A percentile compares a stretch with the other conserved stretches of the same genome.
Evolutionary conservation across 306 rosid genomes (phyloP).

Genomic region (Delonix regia): DNA sequence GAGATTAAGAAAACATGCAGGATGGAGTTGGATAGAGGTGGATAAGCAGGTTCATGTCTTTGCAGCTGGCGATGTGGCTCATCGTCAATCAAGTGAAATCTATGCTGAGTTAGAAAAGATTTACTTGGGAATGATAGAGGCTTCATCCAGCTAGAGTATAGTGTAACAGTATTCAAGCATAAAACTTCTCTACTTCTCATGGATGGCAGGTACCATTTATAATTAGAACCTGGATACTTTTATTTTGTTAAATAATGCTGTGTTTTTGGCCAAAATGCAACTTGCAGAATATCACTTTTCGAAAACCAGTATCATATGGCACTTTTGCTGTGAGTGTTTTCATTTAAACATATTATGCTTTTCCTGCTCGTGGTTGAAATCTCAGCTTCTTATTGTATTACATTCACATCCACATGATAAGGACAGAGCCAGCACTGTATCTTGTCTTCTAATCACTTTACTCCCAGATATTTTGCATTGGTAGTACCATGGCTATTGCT

Average conservation of each 20-base stretch:
- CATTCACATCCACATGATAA: background rate
- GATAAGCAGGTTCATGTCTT: slow-evolving; percentile 47
- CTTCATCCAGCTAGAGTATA: background rate
- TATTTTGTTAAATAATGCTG: background rate
- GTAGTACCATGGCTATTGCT: background rate
- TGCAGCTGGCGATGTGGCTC: slow-evolving; percentile 47
- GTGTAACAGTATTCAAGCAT: slow-evolving; percentile 10
- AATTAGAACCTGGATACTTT: background rate
- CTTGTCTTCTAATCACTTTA: background rate
- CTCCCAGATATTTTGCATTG: background rate
- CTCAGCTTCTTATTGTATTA: background rate
- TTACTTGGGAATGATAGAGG: slow-evolving; percentile 30
- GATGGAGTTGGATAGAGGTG: slow-evolving; percentile 60
- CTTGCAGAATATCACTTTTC: slow-evolving; percentile 2
- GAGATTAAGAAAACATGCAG: slow-evolving; percentile 45
- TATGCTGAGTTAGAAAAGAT: slow-evolving; percentile 24
- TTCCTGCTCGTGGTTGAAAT: background rate
- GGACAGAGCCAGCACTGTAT: background rate
- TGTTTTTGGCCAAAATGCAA: background rate
- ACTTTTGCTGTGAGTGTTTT: background rate
- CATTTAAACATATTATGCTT: background rate
- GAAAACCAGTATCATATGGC: background rate
- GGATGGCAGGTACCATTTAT: background rate
- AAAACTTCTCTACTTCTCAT: background rate
- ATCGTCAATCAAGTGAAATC: slow-evolving; percentile 39